These are phyloP conservation scores for Pseudoneurospora amorphoporcata DNA, from an alignment of 495 filamentous ascomycete genomes.

Conservation along the genomic window DNA sequence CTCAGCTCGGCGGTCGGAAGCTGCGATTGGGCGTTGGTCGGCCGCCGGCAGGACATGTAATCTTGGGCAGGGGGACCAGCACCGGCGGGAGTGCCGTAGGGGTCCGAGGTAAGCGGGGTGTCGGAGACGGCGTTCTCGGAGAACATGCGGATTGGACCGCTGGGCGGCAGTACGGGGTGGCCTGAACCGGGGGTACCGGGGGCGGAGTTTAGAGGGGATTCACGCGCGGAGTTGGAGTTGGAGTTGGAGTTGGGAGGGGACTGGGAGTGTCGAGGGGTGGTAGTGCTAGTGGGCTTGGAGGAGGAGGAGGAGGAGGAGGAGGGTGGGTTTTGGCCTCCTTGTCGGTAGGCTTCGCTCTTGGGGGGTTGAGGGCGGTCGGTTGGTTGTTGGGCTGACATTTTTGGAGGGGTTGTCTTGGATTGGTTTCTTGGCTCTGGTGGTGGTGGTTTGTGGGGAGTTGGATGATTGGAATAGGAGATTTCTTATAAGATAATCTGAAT, in stretches of 20 bases:
- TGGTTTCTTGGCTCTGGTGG: neutral
- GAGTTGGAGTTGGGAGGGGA: slow-evolving; percentile 25
- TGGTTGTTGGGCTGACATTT: slow-evolving; percentile 22
- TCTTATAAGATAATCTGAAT: neutral
- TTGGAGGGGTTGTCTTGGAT: neutral
- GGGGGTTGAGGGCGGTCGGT: slow-evolving; percentile 39
- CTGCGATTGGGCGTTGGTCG: neutral
- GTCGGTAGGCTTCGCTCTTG: slow-evolving; percentile 36
- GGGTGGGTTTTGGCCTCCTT: neutral
- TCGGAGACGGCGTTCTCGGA: slow-evolving; percentile 35
- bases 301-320: neutral
- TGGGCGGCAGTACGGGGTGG: neutral
- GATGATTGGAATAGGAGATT: neutral
- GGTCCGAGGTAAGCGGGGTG: slow-evolving; percentile 8
- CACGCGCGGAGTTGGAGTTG: neutral
- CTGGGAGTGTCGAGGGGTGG: slow-evolving; percentile 35
- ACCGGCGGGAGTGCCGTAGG: neutral
- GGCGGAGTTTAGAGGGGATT: neutral
- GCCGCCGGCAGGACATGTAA: slow-evolving; percentile 17
- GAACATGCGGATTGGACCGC: slow-evolving; percentile 6
- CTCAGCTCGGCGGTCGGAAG: neutral
- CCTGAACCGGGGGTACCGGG: neutral
- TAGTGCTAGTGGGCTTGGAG: slow-evolving; percentile 15
- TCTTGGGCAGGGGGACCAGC: slow-evolving; percentile 13
- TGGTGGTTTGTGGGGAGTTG: neutral